Base-by-base conservation (phyloP, 2,329 filamentous ascomycete genomes). In the Fusarium annulatum region DNA sequence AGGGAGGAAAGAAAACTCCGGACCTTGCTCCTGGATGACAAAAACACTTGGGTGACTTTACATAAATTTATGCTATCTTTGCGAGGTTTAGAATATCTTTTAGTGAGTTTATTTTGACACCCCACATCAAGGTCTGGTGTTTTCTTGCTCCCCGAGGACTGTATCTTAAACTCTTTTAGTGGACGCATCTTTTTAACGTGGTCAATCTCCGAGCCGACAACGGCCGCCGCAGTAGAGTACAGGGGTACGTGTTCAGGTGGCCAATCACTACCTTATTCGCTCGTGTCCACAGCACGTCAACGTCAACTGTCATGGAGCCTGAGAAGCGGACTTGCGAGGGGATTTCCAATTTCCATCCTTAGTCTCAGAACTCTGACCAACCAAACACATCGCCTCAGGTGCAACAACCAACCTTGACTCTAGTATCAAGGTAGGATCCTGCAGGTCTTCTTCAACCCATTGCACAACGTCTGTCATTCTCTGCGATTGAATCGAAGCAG, bases 201-300 rank as follows among this genome's bases (percentile, higher is more conserved):
- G 53, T 64, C 49, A 67, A 68, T 53, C 52, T 51, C 46, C 36
- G 48, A 68, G 59, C 71, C 56, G 63, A 69, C 71, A 74, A 72
- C 67, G 71, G 71, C 55, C 46, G 33, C 26, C 45, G 15, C 19
- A 26, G 23, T 5, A 19, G 38, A 57, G 48, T 45, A 57, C 64
- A 67, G 58, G 61, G 57, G 48, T 65, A 61, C 53, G 56, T 62
- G 64, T 42, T 26, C 58, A 43, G 45, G 38, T 60, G 61, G 65
- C 72, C 72, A 73, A 70, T 67, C 65, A 61, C 61, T 70, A 23
- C 23, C 23, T 23, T 23, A 73, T 75, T 74, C 61, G 72, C 43
- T 38, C 65, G 42, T 58, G 51, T 45, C 56, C 55, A 16, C 72
- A 75, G 72, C 69, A 75, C 65, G 72, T 73, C 71, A 73, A 69